Conservation (phyloP, 768 basidiomycete genomes). For the Kwoniella botswanensis region DNA sequence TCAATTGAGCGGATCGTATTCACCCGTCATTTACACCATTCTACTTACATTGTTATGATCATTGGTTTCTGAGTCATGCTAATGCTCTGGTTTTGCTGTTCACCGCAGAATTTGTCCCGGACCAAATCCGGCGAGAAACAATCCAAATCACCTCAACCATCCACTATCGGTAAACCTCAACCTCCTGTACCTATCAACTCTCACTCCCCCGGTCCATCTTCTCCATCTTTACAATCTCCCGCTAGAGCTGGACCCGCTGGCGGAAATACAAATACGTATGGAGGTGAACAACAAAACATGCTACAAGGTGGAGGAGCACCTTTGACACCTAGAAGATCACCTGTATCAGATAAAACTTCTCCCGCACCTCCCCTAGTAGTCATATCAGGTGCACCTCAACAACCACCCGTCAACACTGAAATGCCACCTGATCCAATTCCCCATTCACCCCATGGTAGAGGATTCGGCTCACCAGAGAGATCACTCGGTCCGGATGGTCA, state of each 20-base stretch:
- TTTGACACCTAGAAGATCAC: slow-evolving; percentile 48
- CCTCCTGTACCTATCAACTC: slow-evolving; percentile 32
- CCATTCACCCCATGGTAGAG: slow-evolving; percentile 57
- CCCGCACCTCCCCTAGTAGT: slow-evolving; percentile 59
- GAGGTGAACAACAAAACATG: slow-evolving; percentile 16
- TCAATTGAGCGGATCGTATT: no score
- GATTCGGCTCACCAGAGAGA: slow-evolving; percentile 54
- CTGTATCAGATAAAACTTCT: slow-evolving; percentile 55
- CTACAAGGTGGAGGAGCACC: slow-evolving; percentile 31
- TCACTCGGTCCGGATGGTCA: slow-evolving; percentile 48
- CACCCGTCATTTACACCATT: not conserved
- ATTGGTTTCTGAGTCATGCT: not conserved
- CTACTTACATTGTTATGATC: not conserved
- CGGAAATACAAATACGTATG: not conserved
- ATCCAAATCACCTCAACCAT: slow-evolving; percentile 41
- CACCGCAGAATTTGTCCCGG: slow-evolving; percentile 41
- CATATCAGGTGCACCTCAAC: slow-evolving; percentile 53
- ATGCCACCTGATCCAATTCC: slow-evolving; percentile 60
- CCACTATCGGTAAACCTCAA: slow-evolving; percentile 33
- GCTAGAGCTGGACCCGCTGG: slow-evolving; percentile 12
- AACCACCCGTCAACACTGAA: slow-evolving; percentile 43
- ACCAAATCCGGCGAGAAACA: slow-evolving; percentile 41
- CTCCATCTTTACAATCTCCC: slow-evolving; percentile 39
- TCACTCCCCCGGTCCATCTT: slow-evolving; percentile 45
- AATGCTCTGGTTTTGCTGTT: not conserved